A percentile compares a stretch with the other conserved stretches of the same genome.
Evolutionary conservation across 208 protist genomes (phyloP).

Genomic region (Borovskyia barvae): DNA sequence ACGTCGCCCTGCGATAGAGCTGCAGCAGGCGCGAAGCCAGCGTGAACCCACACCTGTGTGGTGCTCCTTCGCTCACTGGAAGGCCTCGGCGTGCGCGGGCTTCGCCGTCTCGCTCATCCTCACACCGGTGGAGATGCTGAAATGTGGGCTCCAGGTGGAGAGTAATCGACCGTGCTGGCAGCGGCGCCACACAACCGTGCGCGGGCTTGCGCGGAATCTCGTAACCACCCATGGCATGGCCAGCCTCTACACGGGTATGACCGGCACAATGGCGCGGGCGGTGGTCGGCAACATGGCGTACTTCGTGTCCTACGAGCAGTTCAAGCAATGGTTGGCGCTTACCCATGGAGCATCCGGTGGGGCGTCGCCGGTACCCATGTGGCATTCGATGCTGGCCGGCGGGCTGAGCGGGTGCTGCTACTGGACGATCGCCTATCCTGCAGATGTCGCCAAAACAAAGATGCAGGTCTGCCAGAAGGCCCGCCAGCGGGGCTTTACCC

Average conservation of each 20-base stretch:
- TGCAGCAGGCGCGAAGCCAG: not conserved
- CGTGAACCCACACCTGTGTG: constrained; percentile 8
- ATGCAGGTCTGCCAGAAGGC: constrained; percentile 64
- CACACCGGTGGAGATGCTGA: constrained; percentile 67
- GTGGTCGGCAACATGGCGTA: constrained; percentile 77
- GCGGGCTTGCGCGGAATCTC: constrained; percentile 4
- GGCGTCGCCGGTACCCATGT: constrained; percentile 24
- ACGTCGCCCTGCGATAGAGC: not conserved
- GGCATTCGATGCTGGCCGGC: constrained; percentile 62
- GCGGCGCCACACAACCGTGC: constrained; percentile 11
- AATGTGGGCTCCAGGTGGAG: constrained; percentile 66
- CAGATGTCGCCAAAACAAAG: constrained; percentile 81
- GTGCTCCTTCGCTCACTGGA: constrained; percentile 22
- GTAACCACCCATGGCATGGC: constrained; percentile 17
- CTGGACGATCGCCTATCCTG: constrained; percentile 82
- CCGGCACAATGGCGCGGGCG: constrained; percentile 57
- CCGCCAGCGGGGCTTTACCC: constrained; percentile 15
- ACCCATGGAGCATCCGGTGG: constrained; percentile 13
- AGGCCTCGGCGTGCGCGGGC: constrained; percentile 39
- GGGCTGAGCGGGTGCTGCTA: constrained; percentile 70
- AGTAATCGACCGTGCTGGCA: constrained; percentile 6
- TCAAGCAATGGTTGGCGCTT: constrained; percentile 31
- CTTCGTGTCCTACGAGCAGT: constrained; percentile 72
- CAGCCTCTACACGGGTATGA: constrained; percentile 67
- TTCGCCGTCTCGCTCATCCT: constrained; percentile 63